Conservation (phyloP, 208 protist species). For the Naegleria gruberi region DNA sequence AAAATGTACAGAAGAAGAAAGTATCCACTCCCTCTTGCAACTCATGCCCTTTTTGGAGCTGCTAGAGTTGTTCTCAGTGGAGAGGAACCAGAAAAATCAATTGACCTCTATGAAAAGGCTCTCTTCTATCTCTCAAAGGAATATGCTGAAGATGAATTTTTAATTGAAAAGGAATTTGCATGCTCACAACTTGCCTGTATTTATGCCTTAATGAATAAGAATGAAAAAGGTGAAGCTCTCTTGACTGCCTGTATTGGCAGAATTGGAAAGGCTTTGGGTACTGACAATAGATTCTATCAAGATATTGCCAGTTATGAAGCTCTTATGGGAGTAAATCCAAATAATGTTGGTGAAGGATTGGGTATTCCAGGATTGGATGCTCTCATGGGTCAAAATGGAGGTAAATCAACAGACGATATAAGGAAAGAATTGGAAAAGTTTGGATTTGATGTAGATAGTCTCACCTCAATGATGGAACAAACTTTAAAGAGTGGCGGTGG, state of each 20-base stretch:
- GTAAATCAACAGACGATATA: background rate
- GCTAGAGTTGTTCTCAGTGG: background rate
- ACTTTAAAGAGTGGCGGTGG: background rate
- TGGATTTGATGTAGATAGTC: background rate
- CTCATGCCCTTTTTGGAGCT: background rate
- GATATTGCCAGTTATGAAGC: background rate
- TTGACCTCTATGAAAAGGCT: background rate
- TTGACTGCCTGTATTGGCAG: background rate
- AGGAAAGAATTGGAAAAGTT: background rate
- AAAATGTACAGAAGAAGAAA: background rate
- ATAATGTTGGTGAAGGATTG: background rate
- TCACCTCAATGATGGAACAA: background rate
- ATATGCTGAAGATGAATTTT: background rate
- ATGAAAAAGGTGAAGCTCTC: background rate
- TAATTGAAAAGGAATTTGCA: background rate
- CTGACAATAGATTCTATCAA: background rate
- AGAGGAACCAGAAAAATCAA: background rate
- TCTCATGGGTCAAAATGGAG: background rate
- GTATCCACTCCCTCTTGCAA: background rate
- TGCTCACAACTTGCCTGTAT: background rate
- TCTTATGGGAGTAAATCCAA: background rate
- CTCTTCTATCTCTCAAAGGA: background rate
- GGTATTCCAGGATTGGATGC: background rate
- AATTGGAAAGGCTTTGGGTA: background rate
- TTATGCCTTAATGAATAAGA: background rate